Percentiles rank a stretch among this genome's conserved stretches.
phyloP scores from a whole-genome alignment of 208 protist species.

The Zelonia costaricensis region DNA sequence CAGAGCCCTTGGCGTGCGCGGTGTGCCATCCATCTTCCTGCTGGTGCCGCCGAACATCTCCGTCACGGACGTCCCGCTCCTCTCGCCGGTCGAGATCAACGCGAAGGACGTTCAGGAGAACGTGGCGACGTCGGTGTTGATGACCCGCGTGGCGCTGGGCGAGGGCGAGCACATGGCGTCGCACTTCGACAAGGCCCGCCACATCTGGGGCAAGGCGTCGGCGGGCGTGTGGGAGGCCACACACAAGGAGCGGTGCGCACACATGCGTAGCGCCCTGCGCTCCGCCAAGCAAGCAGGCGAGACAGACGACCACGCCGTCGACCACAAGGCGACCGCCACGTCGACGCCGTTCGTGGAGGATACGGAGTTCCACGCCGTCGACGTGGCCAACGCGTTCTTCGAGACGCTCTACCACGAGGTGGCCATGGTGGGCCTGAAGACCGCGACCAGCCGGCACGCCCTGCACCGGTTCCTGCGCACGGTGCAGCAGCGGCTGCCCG shows the following conservation, averaged over 20 bases:
- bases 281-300: conserved; percentile 11
- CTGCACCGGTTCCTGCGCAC: conserved; percentile 46
- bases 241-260: conserved; percentile 8
- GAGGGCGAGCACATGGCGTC: background rate
- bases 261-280: conserved; percentile 26
- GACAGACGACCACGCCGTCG: background rate
- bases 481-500: conserved; percentile 40
- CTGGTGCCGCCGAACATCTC: conserved; percentile 23
- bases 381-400: conserved; percentile 70
- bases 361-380: conserved; percentile 28
- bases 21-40: conserved; percentile 41
- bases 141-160: conserved; percentile 8
- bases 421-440: conserved; percentile 31
- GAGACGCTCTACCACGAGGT: conserved; percentile 66
- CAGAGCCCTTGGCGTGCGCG: conserved; percentile 18
- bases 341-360: conserved; percentile 37
- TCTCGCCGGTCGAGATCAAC: conserved; percentile 3
- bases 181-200: conserved; percentile 14
- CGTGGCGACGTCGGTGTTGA: background rate
- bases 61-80: background rate
- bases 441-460: conserved; percentile 23
- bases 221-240: background rate
- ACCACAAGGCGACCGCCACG: too few species aligned
- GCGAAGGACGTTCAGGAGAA: background rate
- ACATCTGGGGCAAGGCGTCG: conserved; percentile 4